These are phyloP conservation scores for Saccharomyces hybrid DNA, from an alignment of 1,139 yeast species.

Conservation along the genomic window DNA sequence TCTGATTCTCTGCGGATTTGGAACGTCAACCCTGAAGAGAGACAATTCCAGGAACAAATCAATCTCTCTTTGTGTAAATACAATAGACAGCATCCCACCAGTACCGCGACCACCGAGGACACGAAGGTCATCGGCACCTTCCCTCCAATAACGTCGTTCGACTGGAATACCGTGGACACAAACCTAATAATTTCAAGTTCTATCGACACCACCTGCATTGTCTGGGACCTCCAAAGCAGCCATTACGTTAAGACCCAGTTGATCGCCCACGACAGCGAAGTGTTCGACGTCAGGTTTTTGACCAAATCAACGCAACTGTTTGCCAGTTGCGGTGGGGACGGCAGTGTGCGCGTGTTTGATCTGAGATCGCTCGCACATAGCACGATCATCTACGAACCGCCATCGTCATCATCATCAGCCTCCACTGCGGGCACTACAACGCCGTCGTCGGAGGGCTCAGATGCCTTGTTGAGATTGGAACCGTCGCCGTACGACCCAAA, in stretches of 20 bases:
- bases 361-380: slow-evolving; percentile 84
- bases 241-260: slow-evolving; percentile 86
- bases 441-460: slow-evolving; percentile 6
- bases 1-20: slow-evolving; percentile 33
- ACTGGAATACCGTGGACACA: slow-evolving; percentile 77
- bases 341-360: slow-evolving; percentile 88
- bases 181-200: slow-evolving; percentile 72
- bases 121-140: slow-evolving; percentile 29
- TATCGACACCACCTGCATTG: slow-evolving; percentile 93
- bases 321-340: slow-evolving; percentile 93
- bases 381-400: slow-evolving; percentile 68
- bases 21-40: slow-evolving; percentile 24
- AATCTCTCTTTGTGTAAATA: slow-evolving; percentile 30
- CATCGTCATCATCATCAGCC: slow-evolving; percentile 4
- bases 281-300: slow-evolving; percentile 81
- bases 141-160: slow-evolving; percentile 88
- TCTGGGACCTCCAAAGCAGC: slow-evolving; percentile 69
- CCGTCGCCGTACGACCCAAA: slow-evolving; percentile 75
- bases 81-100: slow-evolving; percentile 21
- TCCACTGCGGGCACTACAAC: slow-evolving; percentile 5
- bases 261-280: slow-evolving; percentile 94
- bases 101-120: slow-evolving; percentile 2
- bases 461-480: slow-evolving; percentile 52
- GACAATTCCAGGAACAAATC: slow-evolving; percentile 24
- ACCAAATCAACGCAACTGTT: slow-evolving; percentile 70